Conservation (phyloP, 352 stramenopile species). For the Pythium folliculosum region DNA sequence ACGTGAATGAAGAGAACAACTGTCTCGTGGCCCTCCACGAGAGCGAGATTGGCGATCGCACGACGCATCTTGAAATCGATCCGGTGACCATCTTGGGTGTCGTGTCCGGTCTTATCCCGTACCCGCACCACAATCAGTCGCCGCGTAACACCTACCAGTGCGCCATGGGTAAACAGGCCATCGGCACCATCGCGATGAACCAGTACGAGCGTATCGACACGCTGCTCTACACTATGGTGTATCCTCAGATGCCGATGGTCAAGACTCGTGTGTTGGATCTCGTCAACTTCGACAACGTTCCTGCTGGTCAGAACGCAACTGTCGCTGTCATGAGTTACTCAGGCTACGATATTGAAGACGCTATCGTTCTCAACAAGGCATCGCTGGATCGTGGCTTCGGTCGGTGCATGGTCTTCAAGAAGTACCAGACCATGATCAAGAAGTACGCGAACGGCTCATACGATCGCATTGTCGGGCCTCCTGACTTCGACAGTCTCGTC, state of each 20-base stretch:
- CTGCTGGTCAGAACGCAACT: constrained; percentile 98
- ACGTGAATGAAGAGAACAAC: constrained; percentile 99
- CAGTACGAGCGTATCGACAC: constrained; percentile 99
- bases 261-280: constrained; percentile 98
- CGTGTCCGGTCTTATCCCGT: constrained; percentile 98
- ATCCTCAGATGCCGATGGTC: constrained; percentile 99
- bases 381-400: constrained; percentile 97
- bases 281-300: constrained; percentile 98
- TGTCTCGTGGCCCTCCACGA: constrained; percentile 97
- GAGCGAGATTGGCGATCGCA: constrained; percentile 87
- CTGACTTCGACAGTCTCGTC: constrained; percentile 86
- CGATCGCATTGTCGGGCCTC: constrained; percentile 93
- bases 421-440: constrained; percentile 97
- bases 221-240: constrained; percentile 98
- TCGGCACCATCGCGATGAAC: constrained; percentile 99
- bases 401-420: constrained; percentile 98
- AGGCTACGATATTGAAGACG: constrained; percentile 99
- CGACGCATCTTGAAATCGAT: constrained; percentile 99
- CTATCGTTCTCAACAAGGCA: constrained; percentile 99
- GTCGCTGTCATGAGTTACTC: constrained; percentile 99
- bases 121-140: constrained; percentile 99
- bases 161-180: constrained; percentile 99
- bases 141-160: constrained; percentile 99
- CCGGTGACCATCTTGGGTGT: constrained; percentile 99
- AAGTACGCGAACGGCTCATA: constrained; percentile 97